Base-by-base conservation (phyloP, 2,329 filamentous ascomycete genomes). In the Knufia petricola region DNA sequence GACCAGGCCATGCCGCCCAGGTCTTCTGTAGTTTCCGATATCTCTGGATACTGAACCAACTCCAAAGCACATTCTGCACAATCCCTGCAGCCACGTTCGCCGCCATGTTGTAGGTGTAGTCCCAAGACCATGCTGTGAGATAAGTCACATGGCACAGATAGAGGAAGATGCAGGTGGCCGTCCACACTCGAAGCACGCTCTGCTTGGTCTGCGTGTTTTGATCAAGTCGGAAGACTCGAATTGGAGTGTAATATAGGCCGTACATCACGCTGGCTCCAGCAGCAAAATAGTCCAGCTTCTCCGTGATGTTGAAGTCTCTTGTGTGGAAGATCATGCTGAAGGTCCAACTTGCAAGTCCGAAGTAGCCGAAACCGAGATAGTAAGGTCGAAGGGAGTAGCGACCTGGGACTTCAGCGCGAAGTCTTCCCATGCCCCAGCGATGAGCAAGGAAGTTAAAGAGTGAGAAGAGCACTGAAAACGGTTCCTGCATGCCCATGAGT, bases 61-160 rank as follows among this genome's bases (percentile, higher is more conserved):
- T 85, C 92, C 92, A 96, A 50, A 96, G 69, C 3, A 82, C 46
- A 60, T 96, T 95, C 62, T 88, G 83, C 3, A 89, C 65, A 34
- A 88, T 72, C 2, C 92, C 92, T 9, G 85, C 78, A 2, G 77
- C 79, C 17, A 98, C 85, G 61, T 96, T 98, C 45, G 89, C 92
- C 1, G 84, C 81, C 88, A 98, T 96, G 64, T 98, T 98, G 70
- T 98, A 98, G 3, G 84, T 85, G 65, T 98, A 98, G 66, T 96
- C 85, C 85, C 92, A 98, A 15, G 75, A 73, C 73, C 89, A 86
- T 58, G 87, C 79, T 61, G 84, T 87, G 48, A 98, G 74, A 65
- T 95, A 98, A 39, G 72, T 76, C 41, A 95, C 80, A 63, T 98
- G 92, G 48, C 77, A 70, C 21, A 74, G 61, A 65, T 94, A 98